These are phyloP conservation scores for Russula griseocarnosa DNA, from an alignment of 768 basidiomycete species.

Conservation along the genomic window DNA sequence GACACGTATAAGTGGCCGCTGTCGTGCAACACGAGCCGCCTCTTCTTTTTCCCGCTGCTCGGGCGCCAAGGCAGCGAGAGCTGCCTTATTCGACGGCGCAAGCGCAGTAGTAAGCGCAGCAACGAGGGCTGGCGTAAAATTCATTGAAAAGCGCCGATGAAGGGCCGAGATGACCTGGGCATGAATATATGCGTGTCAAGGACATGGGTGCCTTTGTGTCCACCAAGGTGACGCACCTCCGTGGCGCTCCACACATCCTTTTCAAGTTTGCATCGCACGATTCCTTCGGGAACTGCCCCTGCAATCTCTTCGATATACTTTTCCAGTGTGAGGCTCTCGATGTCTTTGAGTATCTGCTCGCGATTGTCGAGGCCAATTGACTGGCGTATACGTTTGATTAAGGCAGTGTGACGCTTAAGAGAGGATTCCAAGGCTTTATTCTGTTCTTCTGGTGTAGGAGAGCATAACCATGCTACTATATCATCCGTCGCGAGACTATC, in stretches of 20 bases:
- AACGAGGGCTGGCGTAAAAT: conserved; percentile 72
- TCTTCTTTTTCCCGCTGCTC: conserved; percentile 96
- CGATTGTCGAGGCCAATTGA: conserved; percentile 77
- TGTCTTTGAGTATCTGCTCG: conserved; percentile 88
- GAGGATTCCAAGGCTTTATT: conserved; percentile 83
- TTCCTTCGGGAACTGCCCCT: conserved; percentile 80
- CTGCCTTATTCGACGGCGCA: conserved; percentile 53
- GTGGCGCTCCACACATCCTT: conserved; percentile 89
- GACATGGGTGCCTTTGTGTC: not conserved
- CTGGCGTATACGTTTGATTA: conserved; percentile 89
- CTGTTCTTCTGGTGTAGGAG: conserved; percentile 45
- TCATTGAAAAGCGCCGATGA: conserved; percentile 78
- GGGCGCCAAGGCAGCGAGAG: conserved; percentile 52
- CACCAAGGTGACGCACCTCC: conserved; percentile 55
- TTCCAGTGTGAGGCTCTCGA: conserved; percentile 83
- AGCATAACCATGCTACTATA: not conserved
- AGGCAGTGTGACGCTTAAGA: conserved; percentile 89
- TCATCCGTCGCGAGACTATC: conserved; percentile 38
- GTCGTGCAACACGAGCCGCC: conserved; percentile 65
- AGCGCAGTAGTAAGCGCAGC: conserved; percentile 55
- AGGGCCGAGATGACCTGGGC: conserved; percentile 79
- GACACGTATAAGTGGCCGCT: conserved; percentile 81
- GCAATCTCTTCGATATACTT: conserved; percentile 97
- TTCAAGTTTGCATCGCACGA: conserved; percentile 84
- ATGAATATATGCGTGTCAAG: conserved; percentile 15